Conservation (phyloP, 495 filamentous ascomycete species). For the Parmelia sp. region DNA sequence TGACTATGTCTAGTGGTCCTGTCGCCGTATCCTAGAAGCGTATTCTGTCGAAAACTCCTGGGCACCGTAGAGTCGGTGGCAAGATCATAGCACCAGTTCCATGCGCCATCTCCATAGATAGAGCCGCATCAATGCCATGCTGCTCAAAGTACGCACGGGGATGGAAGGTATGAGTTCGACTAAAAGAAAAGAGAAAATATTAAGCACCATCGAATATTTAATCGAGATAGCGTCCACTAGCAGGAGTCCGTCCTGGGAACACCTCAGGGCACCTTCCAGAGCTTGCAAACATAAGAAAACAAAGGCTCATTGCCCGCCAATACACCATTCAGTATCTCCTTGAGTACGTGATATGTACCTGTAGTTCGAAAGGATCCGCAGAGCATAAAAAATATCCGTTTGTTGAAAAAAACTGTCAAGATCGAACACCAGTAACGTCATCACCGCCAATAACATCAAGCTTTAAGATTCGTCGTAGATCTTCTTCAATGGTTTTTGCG, state of each 20-base stretch:
- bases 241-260: not conserved
- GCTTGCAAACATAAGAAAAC: not conserved
- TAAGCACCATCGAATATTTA: not conserved
- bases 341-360: not conserved
- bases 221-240: not conserved
- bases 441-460: conserved; percentile 33
- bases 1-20: not conserved
- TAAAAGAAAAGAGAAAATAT: not conserved
- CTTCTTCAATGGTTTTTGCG: conserved; percentile 47
- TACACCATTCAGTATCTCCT: not conserved
- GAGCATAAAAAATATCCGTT: not conserved
- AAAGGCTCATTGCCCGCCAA: not conserved
- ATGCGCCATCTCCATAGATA: not conserved
- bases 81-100: not conserved
- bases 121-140: not conserved
- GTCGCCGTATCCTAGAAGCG: not conserved
- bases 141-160: not conserved
- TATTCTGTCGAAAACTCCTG: not conserved
- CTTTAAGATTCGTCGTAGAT: conserved; percentile 49
- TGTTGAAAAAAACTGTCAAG: conserved; percentile 9
- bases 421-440: conserved; percentile 27
- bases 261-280: not conserved
- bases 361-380: not conserved
- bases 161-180: not conserved
- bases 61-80: not conserved